Base-by-base conservation (phyloP, 177 flowering plant genomes). In the Vitis hybrid region DNA sequence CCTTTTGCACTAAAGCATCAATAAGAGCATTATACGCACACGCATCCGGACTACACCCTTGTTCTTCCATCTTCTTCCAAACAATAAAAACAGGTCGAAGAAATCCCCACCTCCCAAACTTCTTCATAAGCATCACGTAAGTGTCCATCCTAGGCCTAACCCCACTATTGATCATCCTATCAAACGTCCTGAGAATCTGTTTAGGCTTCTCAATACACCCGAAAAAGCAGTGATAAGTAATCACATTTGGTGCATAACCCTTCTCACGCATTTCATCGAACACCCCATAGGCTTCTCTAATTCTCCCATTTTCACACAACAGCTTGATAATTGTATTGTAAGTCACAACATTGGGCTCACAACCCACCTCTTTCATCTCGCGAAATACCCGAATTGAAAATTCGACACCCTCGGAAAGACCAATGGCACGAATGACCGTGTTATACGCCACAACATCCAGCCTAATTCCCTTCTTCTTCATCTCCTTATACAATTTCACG, bases 81-180 rank as follows among this genome's bases (percentile, higher is more conserved):
- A 91, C 76, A 8, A 78, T 19, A 60, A 89, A 88, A 67, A 87
- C 88, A 0, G 91, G 92, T 52, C 93, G 75, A 51, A 95, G 96
- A 79, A 90, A 95, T 13, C 97, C 99, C 97, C 94, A 95, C 64
- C 91, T 84, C 71, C 94, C 96, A 84, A 93, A 95, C 77, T 90
- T 95, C 79, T 84, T 88, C 75, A 95, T 78, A 52, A 95, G 84
- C 99, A 95, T 85, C 71, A 93, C 97, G 80, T 81, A 93, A 2
- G 98, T 93, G 51, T 95, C 98, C 86, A 87, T 83, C 69, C 78
- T 86, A 5, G 98, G 98, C 12, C 68, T 73, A 60, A 91, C 80
- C 60, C 96, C 96, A 70, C 79, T 72, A 19, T 79, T 84, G 57
- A 86, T 68, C 99, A 94, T 94, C 82, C 83, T 76, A 56, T 91